phyloP scores from a whole-genome alignment of 495 filamentous ascomycete species.

The Bacidia gigantensis region DNA sequence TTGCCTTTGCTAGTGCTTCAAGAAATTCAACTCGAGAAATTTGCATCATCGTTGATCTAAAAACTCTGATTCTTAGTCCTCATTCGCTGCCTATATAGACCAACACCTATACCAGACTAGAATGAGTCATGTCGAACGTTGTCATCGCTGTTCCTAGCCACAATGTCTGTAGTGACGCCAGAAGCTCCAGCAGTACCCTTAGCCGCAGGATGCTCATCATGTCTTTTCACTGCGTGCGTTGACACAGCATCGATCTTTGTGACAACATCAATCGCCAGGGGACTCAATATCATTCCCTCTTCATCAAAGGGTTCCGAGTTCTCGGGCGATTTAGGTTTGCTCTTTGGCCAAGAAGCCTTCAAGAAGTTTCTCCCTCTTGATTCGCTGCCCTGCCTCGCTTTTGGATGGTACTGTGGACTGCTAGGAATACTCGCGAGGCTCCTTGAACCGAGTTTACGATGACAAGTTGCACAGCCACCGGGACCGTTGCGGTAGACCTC shows the following conservation, averaged over 20 bases:
- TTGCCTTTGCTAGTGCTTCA: no score
- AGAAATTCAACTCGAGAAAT: no score
- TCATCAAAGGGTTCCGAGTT: conserved; percentile 1
- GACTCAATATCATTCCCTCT: neutral
- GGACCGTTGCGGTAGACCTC: no score
- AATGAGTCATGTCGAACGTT: neutral
- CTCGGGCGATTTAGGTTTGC: conserved; percentile 2
- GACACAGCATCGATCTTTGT: conserved; percentile 1
- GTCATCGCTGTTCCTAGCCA: conserved; percentile 1
- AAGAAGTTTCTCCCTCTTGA: neutral
- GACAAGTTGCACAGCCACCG: no score
- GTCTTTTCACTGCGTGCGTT: neutral
- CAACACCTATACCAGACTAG: conserved; percentile 1
- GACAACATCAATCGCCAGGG: conserved; percentile 1
- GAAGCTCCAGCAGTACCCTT: neutral
- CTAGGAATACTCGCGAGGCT: no score
- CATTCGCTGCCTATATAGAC: neutral
- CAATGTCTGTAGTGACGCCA: conserved; percentile 1
- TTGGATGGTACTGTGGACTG: neutral
- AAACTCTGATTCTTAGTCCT: neutral
- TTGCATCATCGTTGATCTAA: no score
- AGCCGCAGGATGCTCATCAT: conserved; percentile 1
- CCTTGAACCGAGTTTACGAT: no score
- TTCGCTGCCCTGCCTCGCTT: conserved; percentile 1
- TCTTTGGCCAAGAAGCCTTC: neutral